Evolutionary conservation across 2,329 filamentous ascomycete species (phyloP), one percentile per base, ranked within the genome.

Genomic region (Aureobasidium sp.): DNA sequence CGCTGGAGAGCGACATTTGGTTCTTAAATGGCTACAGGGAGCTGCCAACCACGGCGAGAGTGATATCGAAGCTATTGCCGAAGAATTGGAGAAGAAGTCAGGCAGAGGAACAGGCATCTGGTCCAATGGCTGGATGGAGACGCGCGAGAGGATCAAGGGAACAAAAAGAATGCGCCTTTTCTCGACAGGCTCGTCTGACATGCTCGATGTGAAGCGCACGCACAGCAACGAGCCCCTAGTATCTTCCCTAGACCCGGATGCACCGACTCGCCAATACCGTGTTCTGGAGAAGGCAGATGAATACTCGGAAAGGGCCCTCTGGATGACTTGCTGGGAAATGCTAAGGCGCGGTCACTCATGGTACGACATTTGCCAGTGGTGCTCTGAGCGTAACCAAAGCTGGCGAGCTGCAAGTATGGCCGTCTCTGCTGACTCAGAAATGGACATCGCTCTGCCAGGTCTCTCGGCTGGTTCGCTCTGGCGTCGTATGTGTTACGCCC

Each of bases 301-400:
- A 66, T 92, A 87, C 69, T 94, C 93, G 65, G 94, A 99, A 76
- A 85, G 88, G 59, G 89, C 91, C 2, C 89, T 96, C 49, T 97
- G 94, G 92, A 82, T 92, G 64, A 88, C 90, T n/a, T 94, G 90
- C 75, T 97, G 91, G 78, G 91, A 96, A 73, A 89, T 96, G 79
- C 79, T 99, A 58, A 86, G 93, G 53, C 86, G 91, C 48, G 94
- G 94, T n/a, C 86, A 85, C 66, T 85, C 81, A 64, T 84, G 89
- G 76, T 76, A 82, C 9, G 83, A 88, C 41, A 89, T 97, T 65
- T 84, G 86, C 60, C 88, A 92, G 53, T 97, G 91, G 90, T 96
- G 91, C 69, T 79, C 87, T 50, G 89, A 93, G 68, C 84, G 89
- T 63, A 90, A 90, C 10, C 92, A 97, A 75, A 84, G 87, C 64